Evolutionary conservation across 2,329 filamentous ascomycete species (phyloP).

Genomic region (Xylariaceae sp.): DNA sequence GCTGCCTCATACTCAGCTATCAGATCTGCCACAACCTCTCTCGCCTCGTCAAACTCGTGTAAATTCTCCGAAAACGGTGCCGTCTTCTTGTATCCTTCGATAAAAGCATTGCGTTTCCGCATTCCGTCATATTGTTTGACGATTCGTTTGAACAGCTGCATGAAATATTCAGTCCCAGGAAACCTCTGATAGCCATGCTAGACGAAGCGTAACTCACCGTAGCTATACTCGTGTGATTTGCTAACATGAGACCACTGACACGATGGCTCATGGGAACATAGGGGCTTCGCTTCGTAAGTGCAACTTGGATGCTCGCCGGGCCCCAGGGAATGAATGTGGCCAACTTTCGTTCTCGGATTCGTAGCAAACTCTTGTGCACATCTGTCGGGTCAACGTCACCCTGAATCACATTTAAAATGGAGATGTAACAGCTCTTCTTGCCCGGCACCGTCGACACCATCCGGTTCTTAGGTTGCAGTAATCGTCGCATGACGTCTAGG

Average conservation of each 20-base stretch:
- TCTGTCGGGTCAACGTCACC: conserved; percentile 97
- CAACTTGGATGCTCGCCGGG: conserved; percentile 95
- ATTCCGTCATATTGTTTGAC: conserved; percentile 89
- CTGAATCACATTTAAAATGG: conserved; percentile 97
- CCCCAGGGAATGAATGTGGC: conserved; percentile 99
- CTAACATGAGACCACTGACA: conserved; percentile 94
- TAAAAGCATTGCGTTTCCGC: conserved; percentile 93
- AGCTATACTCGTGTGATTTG: conserved; percentile 95
- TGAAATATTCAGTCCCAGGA: neutral
- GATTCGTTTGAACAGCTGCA: conserved; percentile 84
- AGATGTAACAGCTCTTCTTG: conserved; percentile 99
- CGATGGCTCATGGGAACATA: conserved; percentile 93
- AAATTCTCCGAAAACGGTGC: conserved; percentile 89
- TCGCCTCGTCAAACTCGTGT: conserved; percentile 91
- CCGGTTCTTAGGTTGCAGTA: conserved; percentile 96
- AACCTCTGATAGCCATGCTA: neutral
- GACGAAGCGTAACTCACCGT: conserved; percentile 54
- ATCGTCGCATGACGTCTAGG: conserved; percentile 90
- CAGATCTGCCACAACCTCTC: conserved; percentile 85
- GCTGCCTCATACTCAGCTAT: conserved; percentile 96
- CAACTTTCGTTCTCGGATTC: conserved; percentile 88
- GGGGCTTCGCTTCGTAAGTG: conserved; percentile 91
- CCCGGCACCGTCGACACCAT: conserved; percentile 96
- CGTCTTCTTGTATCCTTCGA: conserved; percentile 95
- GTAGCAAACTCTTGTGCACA: conserved; percentile 94